Percentiles rank a stretch among this genome's conserved stretches.
These are phyloP conservation scores for Rhodotorula paludigena DNA, from an alignment of 768 basidiomycete species.

Conservation along the genomic window DNA sequence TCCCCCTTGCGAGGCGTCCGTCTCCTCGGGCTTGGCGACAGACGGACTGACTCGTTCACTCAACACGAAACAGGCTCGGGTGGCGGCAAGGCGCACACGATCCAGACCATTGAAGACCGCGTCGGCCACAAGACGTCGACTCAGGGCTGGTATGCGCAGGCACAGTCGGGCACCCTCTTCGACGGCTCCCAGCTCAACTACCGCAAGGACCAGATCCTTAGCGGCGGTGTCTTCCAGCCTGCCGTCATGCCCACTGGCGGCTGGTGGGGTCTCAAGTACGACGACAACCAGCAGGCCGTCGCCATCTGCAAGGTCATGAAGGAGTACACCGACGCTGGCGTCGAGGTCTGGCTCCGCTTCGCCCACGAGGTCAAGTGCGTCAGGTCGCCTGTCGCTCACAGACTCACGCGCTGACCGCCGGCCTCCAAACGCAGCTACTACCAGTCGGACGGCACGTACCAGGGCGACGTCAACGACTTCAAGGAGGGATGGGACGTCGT, in stretches of 20 bases:
- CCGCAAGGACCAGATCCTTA: conserved; percentile 39
- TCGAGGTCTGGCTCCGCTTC: conserved; percentile 45
- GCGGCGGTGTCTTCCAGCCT: conserved; percentile 38
- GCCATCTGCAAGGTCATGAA: conserved; percentile 40
- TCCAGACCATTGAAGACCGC: conserved; percentile 29
- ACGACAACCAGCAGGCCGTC: conserved; percentile 38
- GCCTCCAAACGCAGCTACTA: conserved; percentile 34
- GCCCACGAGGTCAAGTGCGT: conserved; percentile 36
- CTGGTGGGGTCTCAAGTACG: conserved; percentile 39
- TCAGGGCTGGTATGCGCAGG: conserved; percentile 41
- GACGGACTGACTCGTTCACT: not conserved
- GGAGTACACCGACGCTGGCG: conserved; percentile 43
- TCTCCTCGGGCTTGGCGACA: not conserved
- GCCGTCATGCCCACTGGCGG: conserved; percentile 38
- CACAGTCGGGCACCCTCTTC: conserved; percentile 37
- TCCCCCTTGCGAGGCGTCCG: too few species aligned
- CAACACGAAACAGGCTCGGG: conserved; percentile 32
- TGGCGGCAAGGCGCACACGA: conserved; percentile 39
- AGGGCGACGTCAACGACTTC: conserved; percentile 39
- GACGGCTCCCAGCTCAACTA: conserved; percentile 38
- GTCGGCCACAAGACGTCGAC: conserved; percentile 28
- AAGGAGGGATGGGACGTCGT: conserved; percentile 42
- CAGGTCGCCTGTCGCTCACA: too few species aligned
- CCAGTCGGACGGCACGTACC: conserved; percentile 41
- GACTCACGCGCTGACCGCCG: not conserved